Evolutionary conservation across 768 basidiomycete genomes (phyloP).

Genomic region (Boletus rex-veris): DNA sequence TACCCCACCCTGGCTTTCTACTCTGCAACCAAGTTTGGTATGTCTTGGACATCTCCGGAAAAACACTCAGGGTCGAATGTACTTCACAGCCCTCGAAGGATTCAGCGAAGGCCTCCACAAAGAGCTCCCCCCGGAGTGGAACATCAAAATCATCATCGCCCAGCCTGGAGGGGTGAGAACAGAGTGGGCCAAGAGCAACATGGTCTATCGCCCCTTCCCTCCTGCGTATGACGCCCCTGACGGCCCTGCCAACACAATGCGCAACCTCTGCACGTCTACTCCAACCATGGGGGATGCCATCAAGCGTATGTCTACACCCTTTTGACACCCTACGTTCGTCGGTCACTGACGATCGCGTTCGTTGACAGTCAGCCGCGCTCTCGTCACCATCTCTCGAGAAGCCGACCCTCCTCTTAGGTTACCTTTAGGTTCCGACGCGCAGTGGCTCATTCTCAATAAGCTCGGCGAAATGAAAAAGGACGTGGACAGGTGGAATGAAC

Average conservation of each 20-base stretch:
- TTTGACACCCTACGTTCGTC: not conserved
- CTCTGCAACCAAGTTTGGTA: conserved; percentile 24
- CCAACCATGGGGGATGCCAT: not conserved
- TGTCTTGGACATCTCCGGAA: not conserved
- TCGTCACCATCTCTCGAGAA: conserved; percentile 17
- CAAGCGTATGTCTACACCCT: conserved; percentile 9
- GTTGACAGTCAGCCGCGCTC: conserved; percentile 14
- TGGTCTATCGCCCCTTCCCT: conserved; percentile 15
- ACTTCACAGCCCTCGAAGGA: conserved; percentile 22
- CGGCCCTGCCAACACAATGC: conserved; percentile 14
- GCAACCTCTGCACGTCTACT: not conserved
- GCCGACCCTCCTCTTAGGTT: conserved; percentile 20
- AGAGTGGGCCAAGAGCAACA: conserved; percentile 18
- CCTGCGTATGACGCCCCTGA: conserved; percentile 15
- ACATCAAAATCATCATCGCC: conserved; percentile 22
- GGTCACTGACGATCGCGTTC: not conserved
- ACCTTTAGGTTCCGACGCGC: conserved; percentile 21
- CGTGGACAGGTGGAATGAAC: conserved; percentile 7
- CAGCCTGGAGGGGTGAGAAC: conserved; percentile 22
- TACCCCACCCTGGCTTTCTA: conserved; percentile 18
- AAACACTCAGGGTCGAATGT: too few relatives aligned
- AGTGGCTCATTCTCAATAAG: conserved; percentile 14
- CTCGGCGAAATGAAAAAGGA: conserved; percentile 17
- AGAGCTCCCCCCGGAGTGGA: conserved; percentile 25
- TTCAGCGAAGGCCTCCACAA: conserved; percentile 24